These are phyloP conservation scores for Didymella lethalis DNA, from an alignment of 2,329 filamentous ascomycete species.

Conservation along the genomic window DNA sequence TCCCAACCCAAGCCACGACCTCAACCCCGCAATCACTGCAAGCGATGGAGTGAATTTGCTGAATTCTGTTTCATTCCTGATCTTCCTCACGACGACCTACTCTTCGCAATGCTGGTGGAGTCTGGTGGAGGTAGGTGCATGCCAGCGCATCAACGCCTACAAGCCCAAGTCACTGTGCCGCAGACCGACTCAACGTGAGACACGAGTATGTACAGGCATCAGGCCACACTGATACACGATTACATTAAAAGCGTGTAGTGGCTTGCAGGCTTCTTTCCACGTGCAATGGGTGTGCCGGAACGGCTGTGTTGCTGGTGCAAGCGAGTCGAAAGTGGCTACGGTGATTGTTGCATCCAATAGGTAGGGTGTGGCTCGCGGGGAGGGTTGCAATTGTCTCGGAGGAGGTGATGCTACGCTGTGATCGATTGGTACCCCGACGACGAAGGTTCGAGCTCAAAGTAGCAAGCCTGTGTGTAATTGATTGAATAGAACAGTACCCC, in stretches of 20 bases:
- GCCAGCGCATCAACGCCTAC: slow-evolving; percentile 3
- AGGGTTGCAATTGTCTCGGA: slow-evolving; percentile 15
- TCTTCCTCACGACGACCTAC: background rate
- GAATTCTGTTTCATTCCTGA: background rate
- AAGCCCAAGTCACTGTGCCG: slow-evolving; percentile 3
- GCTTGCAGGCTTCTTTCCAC: slow-evolving; percentile 16
- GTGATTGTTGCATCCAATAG: slow-evolving; percentile 5
- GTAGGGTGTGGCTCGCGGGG: slow-evolving; percentile 13
- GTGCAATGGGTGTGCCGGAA: slow-evolving; percentile 18
- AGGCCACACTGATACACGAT: slow-evolving; percentile 14
- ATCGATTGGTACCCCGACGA: slow-evolving; percentile 7
- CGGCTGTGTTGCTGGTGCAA: slow-evolving; percentile 8
- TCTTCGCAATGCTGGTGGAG: slow-evolving; percentile 1
- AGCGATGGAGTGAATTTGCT: background rate
- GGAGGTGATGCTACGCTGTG: slow-evolving; percentile 18
- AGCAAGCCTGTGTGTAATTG: slow-evolving; percentile 4
- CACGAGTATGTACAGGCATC: slow-evolving; percentile 3
- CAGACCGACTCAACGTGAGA: slow-evolving; percentile 16
- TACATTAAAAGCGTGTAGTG: slow-evolving; percentile 17
- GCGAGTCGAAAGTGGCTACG: background rate
- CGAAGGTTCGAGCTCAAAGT: background rate
- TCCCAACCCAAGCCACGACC: background rate
- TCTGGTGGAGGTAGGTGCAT: slow-evolving; percentile 5
- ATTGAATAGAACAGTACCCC: background rate
- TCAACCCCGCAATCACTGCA: slow-evolving; percentile 3